A percentile compares a stretch with the other conserved stretches of the same genome.
Conservation (phyloP, 371 early-diverging fungal species). For the Blastocladiella emersonii region DNA sequence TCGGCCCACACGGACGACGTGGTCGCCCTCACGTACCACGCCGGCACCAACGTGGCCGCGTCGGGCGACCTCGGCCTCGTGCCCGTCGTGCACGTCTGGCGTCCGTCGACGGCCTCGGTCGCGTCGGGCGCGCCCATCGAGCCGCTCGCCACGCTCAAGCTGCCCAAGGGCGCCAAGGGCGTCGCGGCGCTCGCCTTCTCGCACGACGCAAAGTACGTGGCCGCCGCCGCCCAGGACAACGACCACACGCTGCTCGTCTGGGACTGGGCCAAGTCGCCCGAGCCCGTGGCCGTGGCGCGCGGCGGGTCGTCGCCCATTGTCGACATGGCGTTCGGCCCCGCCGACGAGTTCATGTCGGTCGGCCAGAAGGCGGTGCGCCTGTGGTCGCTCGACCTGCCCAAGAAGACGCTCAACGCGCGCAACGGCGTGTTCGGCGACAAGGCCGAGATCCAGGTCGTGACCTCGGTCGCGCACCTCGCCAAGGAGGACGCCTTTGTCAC, state of each 20-base stretch:
- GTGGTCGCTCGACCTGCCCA: neutral
- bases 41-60: conserved; percentile 9
- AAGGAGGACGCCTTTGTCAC: neutral
- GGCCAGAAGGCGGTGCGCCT: neutral
- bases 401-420: neutral
- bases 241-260: neutral
- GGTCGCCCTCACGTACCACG: conserved; percentile 11
- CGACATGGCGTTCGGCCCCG: neutral
- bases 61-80: conserved; percentile 11
- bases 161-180: conserved; percentile 8
- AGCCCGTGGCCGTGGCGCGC: neutral
- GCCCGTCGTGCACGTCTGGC: conserved; percentile 1
- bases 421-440: neutral
- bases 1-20: conserved; percentile 17
- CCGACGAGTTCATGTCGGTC: neutral
- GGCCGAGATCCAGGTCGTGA: neutral
- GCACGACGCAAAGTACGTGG: conserved; percentile 11
- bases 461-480: neutral
- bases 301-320: neutral
- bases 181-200: conserved; percentile 15
- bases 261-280: neutral
- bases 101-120: too few relatives aligned
- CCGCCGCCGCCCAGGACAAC: conserved; percentile 6
- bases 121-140: too few relatives aligned
- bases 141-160: neutral